Evolutionary conservation across 164 flowering plant species (phyloP).

Genomic region (Chloranthus sessilifolius): DNA sequence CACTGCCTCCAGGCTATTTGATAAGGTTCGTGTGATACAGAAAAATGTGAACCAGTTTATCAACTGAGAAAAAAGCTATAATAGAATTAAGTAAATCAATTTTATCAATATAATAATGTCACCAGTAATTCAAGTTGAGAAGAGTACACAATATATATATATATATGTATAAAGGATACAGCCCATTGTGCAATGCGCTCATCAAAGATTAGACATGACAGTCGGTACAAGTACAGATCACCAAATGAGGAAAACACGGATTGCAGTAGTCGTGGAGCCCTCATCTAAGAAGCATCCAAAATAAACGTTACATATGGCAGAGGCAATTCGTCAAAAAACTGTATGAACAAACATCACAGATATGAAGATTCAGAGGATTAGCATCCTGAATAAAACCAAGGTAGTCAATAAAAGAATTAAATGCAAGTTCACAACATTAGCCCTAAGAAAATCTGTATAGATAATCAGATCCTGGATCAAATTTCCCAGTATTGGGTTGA

Average conservation of each 20-base stretch:
- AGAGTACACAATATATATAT: neutral
- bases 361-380: too few species aligned
- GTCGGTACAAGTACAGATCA: slow-evolving; percentile 75
- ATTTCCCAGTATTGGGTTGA: too few species aligned
- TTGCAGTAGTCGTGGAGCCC: slow-evolving; percentile 78
- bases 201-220: slow-evolving; percentile 54
- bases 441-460: too few species aligned
- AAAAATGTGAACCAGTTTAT: slow-evolving; percentile 90
- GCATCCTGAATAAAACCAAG: too few species aligned
- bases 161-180: slow-evolving; percentile 98
- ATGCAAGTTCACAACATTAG: too few species aligned
- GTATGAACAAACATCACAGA: too few species aligned
- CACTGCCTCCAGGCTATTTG: slow-evolving; percentile 86
- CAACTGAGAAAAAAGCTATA: slow-evolving; percentile 72
- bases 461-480: too few species aligned
- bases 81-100: slow-evolving; percentile 20
- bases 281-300: slow-evolving; percentile 35
- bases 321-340: too few species aligned
- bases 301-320: too few species aligned
- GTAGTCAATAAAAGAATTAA: too few species aligned
- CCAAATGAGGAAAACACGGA: slow-evolving; percentile 81
- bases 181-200: slow-evolving; percentile 67
- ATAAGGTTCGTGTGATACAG: slow-evolving; percentile 82
- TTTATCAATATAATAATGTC: slow-evolving; percentile 1
- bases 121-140: neutral